These are phyloP conservation scores for Salix purpurea DNA, from an alignment of 345 rosid species.

Conservation along the genomic window DNA sequence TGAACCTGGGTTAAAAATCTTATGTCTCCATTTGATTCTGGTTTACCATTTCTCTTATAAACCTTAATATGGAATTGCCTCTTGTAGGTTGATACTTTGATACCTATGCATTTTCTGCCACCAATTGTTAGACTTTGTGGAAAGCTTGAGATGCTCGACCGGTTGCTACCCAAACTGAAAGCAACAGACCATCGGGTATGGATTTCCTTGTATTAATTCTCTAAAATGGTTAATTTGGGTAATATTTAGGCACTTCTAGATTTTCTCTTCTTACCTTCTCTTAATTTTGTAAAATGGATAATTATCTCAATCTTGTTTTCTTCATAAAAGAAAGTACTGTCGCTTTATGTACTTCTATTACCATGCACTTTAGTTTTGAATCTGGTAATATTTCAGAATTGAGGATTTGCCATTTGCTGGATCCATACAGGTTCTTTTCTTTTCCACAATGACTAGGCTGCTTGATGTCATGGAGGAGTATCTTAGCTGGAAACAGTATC, in stretches of 20 bases:
- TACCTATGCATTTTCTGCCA: conserved; percentile 82
- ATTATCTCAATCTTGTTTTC: background rate
- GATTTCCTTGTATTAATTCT: conserved; percentile 12
- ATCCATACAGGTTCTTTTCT: conserved; percentile 74
- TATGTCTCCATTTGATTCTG: background rate
- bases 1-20: background rate
- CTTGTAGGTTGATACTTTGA: conserved; percentile 62
- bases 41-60: background rate
- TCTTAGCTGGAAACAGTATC: conserved; percentile 62
- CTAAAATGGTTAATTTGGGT: background rate
- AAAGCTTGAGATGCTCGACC: conserved; percentile 96
- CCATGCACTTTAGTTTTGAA: background rate
- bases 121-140: conserved; percentile 78
- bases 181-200: conserved; percentile 93
- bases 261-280: background rate
- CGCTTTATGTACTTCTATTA: background rate
- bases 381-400: background rate
- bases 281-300: background rate
- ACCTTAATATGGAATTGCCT: conserved; percentile 3
- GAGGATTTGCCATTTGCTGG: conserved; percentile 2
- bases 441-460: conserved; percentile 95
- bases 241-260: background rate
- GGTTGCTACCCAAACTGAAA: conserved; percentile 79
- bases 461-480: conserved; percentile 97
- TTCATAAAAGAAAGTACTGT: background rate